These are phyloP conservation scores for Kuraishia floccosa DNA, from an alignment of 805 yeast genomes.

Conservation along the genomic window DNA sequence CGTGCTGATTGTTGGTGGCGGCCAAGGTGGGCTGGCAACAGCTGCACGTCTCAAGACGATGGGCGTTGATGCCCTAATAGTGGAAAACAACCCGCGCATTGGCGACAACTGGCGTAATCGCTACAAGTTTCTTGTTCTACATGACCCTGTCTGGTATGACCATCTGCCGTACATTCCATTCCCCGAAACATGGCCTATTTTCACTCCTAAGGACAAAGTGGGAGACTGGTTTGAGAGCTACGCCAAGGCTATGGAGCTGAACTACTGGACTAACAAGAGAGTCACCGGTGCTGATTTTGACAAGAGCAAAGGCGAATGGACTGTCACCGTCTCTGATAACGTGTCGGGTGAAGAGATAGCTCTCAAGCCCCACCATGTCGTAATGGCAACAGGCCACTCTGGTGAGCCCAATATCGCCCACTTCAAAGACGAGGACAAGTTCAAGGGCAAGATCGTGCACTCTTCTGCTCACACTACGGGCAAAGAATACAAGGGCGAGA, in stretches of 20 bases:
- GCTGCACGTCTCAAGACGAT: conserved; percentile 29
- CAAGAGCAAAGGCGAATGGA: conserved; percentile 9
- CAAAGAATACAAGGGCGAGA: conserved; percentile 25
- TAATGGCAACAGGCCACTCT: conserved; percentile 33
- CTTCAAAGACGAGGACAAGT: conserved; percentile 23
- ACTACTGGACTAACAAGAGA: conserved; percentile 15
- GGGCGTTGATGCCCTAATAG: conserved; percentile 27
- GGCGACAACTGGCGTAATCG: conserved; percentile 39
- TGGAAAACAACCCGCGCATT: conserved; percentile 22
- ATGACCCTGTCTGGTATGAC: conserved; percentile 33
- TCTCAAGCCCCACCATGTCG: conserved; percentile 23
- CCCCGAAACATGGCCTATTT: conserved; percentile 30
- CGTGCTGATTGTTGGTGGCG: conserved; percentile 35
- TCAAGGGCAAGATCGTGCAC: conserved; percentile 27
- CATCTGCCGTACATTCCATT: conserved; percentile 27
- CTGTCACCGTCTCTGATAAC: conserved; percentile 13
- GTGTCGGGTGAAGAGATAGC: conserved; percentile 11
- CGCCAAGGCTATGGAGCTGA: conserved; percentile 27
- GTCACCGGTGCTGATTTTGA: conserved; percentile 15
- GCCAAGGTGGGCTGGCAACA: conserved; percentile 30
- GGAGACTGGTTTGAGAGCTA: conserved; percentile 31
- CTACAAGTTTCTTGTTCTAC: conserved; percentile 30
- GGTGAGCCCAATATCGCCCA: conserved; percentile 27
- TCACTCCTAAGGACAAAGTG: conserved; percentile 30
- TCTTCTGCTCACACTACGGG: conserved; percentile 31